These are phyloP conservation scores for Pisolithus marmoratus DNA, from an alignment of 768 basidiomycete genomes.

Conservation along the genomic window DNA sequence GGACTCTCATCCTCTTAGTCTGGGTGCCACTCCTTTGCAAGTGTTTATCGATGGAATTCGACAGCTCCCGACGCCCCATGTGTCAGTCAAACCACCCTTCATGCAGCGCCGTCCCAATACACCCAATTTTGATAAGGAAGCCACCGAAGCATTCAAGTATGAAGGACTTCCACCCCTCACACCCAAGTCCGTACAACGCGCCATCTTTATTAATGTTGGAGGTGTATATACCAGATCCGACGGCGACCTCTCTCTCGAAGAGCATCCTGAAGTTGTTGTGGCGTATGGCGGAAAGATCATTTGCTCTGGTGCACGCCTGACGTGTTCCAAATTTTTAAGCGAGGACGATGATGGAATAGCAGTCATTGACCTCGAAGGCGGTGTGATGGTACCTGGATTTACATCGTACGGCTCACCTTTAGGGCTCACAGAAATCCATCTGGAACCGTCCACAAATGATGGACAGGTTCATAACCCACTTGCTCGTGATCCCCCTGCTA, in stretches of 20 bases:
- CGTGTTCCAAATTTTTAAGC: slow-evolving; percentile 16
- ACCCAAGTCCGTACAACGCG: slow-evolving; percentile 30
- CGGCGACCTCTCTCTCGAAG: slow-evolving; percentile 20
- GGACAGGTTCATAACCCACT: slow-evolving; percentile 57
- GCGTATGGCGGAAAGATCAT: slow-evolving; percentile 47
- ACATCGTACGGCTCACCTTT: slow-evolving; percentile 67
- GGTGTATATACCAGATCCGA: slow-evolving; percentile 34
- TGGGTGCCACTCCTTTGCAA: slow-evolving; percentile 69
- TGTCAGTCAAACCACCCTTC: slow-evolving; percentile 31
- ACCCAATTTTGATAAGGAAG: slow-evolving; percentile 70
- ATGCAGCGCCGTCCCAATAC: slow-evolving; percentile 48
- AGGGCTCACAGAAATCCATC: slow-evolving; percentile 62
- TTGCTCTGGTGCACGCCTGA: slow-evolving; percentile 40
- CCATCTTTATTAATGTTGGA: slow-evolving; percentile 64
- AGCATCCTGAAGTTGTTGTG: slow-evolving; percentile 24
- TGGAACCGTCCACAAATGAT: slow-evolving; percentile 67
- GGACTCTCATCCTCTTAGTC: slow-evolving; percentile 68
- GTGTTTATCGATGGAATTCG: slow-evolving; percentile 84
- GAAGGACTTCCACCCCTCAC: slow-evolving; percentile 74
- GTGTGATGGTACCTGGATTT: slow-evolving; percentile 63
- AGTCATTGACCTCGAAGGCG: slow-evolving; percentile 65
- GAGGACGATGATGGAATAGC: slow-evolving; percentile 15
- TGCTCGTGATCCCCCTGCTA: slow-evolving; percentile 34
- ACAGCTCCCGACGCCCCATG: slow-evolving; percentile 51
- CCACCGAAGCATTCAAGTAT: slow-evolving; percentile 50